Base-by-base conservation (phyloP, 768 basidiomycete genomes). In the Amanita subjunquillea region DNA sequence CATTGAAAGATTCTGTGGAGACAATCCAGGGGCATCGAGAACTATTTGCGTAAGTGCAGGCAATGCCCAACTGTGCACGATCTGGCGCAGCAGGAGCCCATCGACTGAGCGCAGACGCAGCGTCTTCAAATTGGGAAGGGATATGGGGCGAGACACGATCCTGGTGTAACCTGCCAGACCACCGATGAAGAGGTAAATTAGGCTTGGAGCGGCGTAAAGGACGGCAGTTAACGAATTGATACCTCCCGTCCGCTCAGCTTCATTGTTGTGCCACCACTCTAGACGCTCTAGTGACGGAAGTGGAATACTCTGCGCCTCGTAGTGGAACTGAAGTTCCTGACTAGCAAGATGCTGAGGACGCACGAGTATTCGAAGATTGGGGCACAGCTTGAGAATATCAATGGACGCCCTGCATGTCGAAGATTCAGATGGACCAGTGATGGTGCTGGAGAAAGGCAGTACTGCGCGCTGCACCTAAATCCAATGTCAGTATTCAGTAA, bases 241-340 rank as follows among this genome's bases (percentile, higher is more conserved):
- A 5, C 83, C 84, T 2, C 83, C 83, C 15, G 79, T 72, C 42
- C 78, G 72, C 37, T 79, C 76, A 20, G 83, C 83, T 36, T 73
- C 73, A 27, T 62, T 67, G 57, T 77, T 63, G 59, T 84, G 75
- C 80, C 81, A 85, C 82, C 83, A 86, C 46, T 85, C 83, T 29
- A 87, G 71, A 25, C 82, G 77, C 41, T 73, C 76, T 38, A 87
- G 68, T 20, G 76, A 75, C 20, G 70, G 66, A 12, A 84, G 56
- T 3, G 72, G 60, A 3, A 79, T 63, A 50, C 65, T 68, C 12
- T 70, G 70, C 8, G 74, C 71, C 52, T 78, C 76, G 59, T 76
- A 79, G 25, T 82, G 77, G 64, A 77, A 85, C 32, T 65, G 68
- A 12, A 74, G 62, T 6, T 58, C 54, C 8, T 63, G 62, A 3